Evolutionary conservation across 768 basidiomycete species (phyloP).

Genomic region (Leccinum variicolor): DNA sequence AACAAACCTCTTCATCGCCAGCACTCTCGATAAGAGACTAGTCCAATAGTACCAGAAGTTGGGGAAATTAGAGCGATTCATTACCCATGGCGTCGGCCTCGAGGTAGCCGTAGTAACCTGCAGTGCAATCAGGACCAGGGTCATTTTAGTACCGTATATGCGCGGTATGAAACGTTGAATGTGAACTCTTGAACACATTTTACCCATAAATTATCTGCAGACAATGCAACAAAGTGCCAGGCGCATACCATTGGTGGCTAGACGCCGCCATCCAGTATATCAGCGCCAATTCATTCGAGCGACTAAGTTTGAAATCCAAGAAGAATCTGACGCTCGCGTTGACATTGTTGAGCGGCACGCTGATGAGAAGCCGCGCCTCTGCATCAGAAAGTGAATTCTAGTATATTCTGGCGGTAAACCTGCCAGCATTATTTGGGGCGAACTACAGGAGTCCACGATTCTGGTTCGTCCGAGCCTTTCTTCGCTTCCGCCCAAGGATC

Average conservation of each 20-base stretch:
- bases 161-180: background rate
- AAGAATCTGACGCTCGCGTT: background rate
- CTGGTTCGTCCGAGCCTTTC: constrained; percentile 31
- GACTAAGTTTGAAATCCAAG: background rate
- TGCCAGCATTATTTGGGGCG: constrained; percentile 20
- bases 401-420: background rate
- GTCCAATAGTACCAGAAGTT: background rate
- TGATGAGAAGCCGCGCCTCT: background rate
- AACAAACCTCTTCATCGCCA: background rate
- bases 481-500: constrained; percentile 26
- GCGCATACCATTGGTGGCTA: too few relatives aligned
- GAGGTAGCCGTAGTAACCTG: background rate
- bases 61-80: background rate
- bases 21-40: background rate
- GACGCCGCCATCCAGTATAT: background rate
- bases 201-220: background rate
- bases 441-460: constrained; percentile 36
- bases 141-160: background rate
- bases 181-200: background rate
- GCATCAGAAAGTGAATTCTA: constrained; percentile 7
- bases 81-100: background rate
- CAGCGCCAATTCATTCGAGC: background rate
- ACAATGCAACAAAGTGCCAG: background rate
- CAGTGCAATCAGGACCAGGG: background rate
- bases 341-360: background rate